Conservation (phyloP, 768 basidiomycete species). For the Boletus edulis region DNA sequence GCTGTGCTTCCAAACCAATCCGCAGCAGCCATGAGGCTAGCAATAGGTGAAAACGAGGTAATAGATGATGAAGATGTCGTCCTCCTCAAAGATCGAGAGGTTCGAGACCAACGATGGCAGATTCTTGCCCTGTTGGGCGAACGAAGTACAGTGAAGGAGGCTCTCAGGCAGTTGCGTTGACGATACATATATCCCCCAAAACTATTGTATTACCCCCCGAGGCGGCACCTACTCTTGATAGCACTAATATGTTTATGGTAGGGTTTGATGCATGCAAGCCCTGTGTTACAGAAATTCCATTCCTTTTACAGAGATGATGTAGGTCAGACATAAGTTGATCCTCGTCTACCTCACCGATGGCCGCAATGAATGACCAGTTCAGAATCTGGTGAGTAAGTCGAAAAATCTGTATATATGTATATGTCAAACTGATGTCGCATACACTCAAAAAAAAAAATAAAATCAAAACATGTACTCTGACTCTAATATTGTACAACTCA, state of each 20-base stretch:
- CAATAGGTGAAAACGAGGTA: constrained; percentile 50
- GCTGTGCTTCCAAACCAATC: constrained; percentile 76
- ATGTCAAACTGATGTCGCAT: no score
- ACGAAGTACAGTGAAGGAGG: constrained; percentile 68
- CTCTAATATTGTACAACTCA: constrained; percentile 8
- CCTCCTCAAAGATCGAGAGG: constrained; percentile 60
- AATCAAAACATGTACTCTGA: no score
- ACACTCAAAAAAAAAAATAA: no score
- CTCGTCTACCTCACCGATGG: no score
- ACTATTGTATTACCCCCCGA: neutral
- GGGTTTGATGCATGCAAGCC: neutral
- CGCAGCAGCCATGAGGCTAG: constrained; percentile 72
- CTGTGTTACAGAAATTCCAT: no score
- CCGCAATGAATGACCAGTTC: neutral
- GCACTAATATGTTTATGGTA: neutral
- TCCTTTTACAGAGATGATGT: no score
- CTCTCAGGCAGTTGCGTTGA: constrained; percentile 39
- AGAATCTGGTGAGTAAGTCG: neutral
- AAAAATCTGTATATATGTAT: neutral
- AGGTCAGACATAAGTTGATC: no score
- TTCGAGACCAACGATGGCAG: constrained; percentile 72
- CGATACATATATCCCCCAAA: neutral
- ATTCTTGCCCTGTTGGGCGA: constrained; percentile 72
- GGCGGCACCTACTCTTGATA: neutral
- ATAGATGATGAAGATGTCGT: constrained; percentile 46